Conservation (phyloP, 2,329 filamentous ascomycete species). For the Lecanicillium sp. region DNA sequence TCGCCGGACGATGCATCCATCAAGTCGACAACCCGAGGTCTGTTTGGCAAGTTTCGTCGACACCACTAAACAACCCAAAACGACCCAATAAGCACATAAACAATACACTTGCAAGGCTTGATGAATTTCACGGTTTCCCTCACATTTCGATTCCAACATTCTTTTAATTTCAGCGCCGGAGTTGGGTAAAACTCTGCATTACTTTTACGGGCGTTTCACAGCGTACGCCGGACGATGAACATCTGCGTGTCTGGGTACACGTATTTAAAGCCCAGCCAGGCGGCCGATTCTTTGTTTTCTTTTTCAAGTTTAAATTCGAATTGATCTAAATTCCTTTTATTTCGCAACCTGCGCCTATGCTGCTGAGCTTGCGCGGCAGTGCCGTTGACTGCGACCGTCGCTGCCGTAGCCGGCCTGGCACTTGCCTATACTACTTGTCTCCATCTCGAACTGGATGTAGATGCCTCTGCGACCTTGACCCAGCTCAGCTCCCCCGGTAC, state of each 20-base stretch:
- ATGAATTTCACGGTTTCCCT: background rate
- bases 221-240: conserved; percentile 2
- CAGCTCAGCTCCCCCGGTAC: conserved; percentile 69
- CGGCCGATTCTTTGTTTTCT: background rate
- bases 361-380: too few species aligned
- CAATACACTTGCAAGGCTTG: background rate
- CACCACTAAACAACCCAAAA: background rate
- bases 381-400: too few species aligned
- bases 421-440: too few species aligned
- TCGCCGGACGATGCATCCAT: conserved; percentile 28
- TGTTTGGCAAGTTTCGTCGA: conserved; percentile 19
- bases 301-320: background rate
- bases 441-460: too few species aligned
- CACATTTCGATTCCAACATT: background rate
- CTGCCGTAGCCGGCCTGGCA: too few species aligned
- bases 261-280: background rate
- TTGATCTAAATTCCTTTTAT: too few species aligned
- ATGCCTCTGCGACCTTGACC: too few species aligned
- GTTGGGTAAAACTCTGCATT: background rate
- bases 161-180: conserved; percentile 8
- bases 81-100: background rate
- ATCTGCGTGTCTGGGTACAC: background rate
- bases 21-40: conserved; percentile 21
- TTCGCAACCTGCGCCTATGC: too few species aligned
- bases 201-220: conserved; percentile 1